Evolutionary conservation across 805 yeast genomes (phyloP).

Genomic region (Nakazawaea ernobii): DNA sequence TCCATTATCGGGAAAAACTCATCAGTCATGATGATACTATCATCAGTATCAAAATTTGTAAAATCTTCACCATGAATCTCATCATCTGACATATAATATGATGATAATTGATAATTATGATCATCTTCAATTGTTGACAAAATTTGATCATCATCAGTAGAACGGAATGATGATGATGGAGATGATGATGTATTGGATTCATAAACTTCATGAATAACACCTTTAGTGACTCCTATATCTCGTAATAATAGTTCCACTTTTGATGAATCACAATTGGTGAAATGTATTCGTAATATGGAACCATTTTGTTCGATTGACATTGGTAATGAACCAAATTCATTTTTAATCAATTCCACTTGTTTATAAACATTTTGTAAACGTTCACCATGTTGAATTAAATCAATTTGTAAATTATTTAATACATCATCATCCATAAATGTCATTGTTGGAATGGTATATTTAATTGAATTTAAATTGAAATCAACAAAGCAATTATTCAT

Average conservation of each 20-base stretch:
- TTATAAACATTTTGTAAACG: slow-evolving; percentile 36
- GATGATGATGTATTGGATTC: not conserved
- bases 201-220: slow-evolving; percentile 33
- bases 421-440: slow-evolving; percentile 39
- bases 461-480: slow-evolving; percentile 39
- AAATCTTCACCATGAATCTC: not conserved
- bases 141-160: not conserved
- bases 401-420: slow-evolving; percentile 30
- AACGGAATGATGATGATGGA: not conserved
- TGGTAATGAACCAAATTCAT: slow-evolving; percentile 60
- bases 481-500: slow-evolving; percentile 51
- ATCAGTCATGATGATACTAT: slow-evolving; percentile 2
- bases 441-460: slow-evolving; percentile 30
- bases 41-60: too few species aligned
- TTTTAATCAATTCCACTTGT: slow-evolving; percentile 39
- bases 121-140: not conserved
- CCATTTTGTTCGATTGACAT: slow-evolving; percentile 38
- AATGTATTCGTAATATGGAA: slow-evolving; percentile 47
- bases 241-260: slow-evolving; percentile 51
- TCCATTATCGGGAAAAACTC: slow-evolving; percentile 2
- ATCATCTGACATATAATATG: not conserved
- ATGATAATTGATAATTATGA: not conserved
- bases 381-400: slow-evolving; percentile 30
- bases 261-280: slow-evolving; percentile 62
- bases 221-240: slow-evolving; percentile 56